Conservation (phyloP, 2,329 filamentous ascomycete genomes). For the Paecilomyces formosus region DNA sequence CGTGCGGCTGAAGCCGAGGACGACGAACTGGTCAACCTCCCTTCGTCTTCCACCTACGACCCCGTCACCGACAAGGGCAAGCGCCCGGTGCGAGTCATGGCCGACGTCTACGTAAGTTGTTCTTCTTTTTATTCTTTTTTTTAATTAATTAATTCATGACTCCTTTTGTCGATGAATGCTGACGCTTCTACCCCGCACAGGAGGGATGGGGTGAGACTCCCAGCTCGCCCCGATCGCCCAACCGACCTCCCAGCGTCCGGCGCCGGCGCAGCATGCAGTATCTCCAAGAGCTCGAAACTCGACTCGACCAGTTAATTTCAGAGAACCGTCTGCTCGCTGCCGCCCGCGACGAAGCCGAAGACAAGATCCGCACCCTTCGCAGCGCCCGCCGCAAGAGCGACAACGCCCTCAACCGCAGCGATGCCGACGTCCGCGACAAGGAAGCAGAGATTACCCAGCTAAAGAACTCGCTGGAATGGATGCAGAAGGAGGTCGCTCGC, state of each 20-base stretch:
- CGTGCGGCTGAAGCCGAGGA: slow-evolving; percentile 7
- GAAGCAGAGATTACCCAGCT: slow-evolving; percentile 81
- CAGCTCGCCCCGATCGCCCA: slow-evolving; percentile 80
- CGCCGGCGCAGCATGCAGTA: slow-evolving; percentile 97
- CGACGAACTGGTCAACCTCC: slow-evolving; percentile 13
- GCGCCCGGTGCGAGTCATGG: slow-evolving; percentile 75
- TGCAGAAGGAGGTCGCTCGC: slow-evolving; percentile 74
- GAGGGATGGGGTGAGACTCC: slow-evolving; percentile 88
- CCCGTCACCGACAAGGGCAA: slow-evolving; percentile 83
- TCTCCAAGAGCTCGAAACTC: slow-evolving; percentile 75
- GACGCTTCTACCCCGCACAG: slow-evolving; percentile 41
- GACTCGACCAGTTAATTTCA: slow-evolving; percentile 72
- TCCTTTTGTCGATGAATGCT: slow-evolving; percentile 5
- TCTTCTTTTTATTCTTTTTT: slow-evolving; percentile 10
- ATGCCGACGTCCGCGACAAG: slow-evolving; percentile 67
- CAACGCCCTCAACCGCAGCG: slow-evolving; percentile 55
- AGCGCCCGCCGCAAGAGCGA: slow-evolving; percentile 48
- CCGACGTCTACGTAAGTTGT: slow-evolving; percentile 83
- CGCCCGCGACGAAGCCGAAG: slow-evolving; percentile 63
- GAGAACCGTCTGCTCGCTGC: slow-evolving; percentile 78
- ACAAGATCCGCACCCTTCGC: slow-evolving; percentile 50
- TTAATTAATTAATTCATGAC: slow-evolving; percentile 22
- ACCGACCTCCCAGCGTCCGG: slow-evolving; percentile 89
- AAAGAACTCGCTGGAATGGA: slow-evolving; percentile 66
- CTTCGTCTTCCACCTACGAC: slow-evolving; percentile 54